Evolutionary conservation across 73 alveolate species (phyloP), one percentile per base, ranked within the genome.

Genomic region (Symbiodinium pilosum): DNA sequence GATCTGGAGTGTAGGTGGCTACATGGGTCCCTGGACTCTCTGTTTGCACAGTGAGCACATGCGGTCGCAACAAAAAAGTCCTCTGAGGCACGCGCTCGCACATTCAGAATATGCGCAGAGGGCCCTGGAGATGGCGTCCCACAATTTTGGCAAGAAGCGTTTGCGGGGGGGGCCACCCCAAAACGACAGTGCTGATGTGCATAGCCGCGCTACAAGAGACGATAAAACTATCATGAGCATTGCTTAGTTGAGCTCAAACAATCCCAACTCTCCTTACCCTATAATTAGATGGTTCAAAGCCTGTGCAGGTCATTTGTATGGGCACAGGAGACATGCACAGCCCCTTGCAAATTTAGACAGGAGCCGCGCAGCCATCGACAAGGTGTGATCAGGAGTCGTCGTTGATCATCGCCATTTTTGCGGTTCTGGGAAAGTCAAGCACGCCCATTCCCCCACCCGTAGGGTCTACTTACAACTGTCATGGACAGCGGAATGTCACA

Each of bases 51-150:
- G 34, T 3, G 59, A 28, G 39, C 81, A 64, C 81, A 64, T 64
- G 81, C 81, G 41, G 38, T 64, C 14, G 81, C 81, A 64, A 28
- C 40, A 64, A 0, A 12, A 20, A 64, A 47, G 59, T 9, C 59
- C 81, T 64, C 81, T 64, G 81, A 64, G 81, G 81, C 81, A 64
- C 81, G 81, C 34, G 81, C 81, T 64, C 81, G 81, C 81, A 64
- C 30, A 64, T n/a, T n/a, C n/a, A 38, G 38, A 64, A 28, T 64
- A 38, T 38, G 81, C 81, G 30, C 30, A 64, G 81, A 28, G 81
- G 81, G 24, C 81, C 81, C 81, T 64, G 81, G 81, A 64, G 81
- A 28, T 64, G 30, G 32, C 38, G 34, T 24, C 81, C 81, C 81
- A 64, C 81, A 18, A 64, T 64, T 32, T 64, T 32, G 81, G 81